A percentile compares a stretch with the other conserved stretches of the same genome.
phyloP scores from a whole-genome alignment of 169 alveolate species.

The Besnoitia besnoiti region DNA sequence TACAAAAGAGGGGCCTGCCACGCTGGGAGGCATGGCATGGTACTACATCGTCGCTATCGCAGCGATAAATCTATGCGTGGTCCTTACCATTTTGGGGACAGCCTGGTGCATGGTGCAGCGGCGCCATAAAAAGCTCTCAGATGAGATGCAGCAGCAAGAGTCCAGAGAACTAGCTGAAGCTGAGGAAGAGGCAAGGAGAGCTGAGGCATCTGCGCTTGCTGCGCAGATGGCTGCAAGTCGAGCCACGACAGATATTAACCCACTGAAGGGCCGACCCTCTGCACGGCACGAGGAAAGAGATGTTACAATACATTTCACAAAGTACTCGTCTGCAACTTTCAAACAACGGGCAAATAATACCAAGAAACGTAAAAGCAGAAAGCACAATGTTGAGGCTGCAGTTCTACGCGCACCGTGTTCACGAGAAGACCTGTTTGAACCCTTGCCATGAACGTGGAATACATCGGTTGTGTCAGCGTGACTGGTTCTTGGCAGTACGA shows the following conservation, averaged over 20 bases:
- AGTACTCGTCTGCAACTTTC: background rate
- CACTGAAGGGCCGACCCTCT: background rate
- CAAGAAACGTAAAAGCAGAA: background rate
- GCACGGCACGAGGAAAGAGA: background rate
- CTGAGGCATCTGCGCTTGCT: background rate
- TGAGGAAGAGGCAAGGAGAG: background rate
- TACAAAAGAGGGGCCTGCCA: background rate
- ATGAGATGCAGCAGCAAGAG: background rate
- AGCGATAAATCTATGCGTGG: background rate
- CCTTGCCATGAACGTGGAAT: background rate
- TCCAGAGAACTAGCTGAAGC: constrained; percentile 12
- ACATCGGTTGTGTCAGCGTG: too few species aligned
- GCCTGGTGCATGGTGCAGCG: background rate
- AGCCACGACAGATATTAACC: too few species aligned
- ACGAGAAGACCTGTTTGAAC: background rate
- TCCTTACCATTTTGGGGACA: background rate
- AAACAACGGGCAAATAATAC: background rate
- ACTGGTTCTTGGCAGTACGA: too few species aligned
- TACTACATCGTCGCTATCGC: background rate
- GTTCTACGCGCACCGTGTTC: background rate
- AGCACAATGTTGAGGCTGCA: background rate
- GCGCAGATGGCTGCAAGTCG: background rate
- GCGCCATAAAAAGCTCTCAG: background rate
- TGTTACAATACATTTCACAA: background rate
- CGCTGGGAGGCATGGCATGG: background rate